These are phyloP conservation scores for Trifolium fragiferum DNA, from an alignment of 306 rosid genomes.

Conservation along the genomic window DNA sequence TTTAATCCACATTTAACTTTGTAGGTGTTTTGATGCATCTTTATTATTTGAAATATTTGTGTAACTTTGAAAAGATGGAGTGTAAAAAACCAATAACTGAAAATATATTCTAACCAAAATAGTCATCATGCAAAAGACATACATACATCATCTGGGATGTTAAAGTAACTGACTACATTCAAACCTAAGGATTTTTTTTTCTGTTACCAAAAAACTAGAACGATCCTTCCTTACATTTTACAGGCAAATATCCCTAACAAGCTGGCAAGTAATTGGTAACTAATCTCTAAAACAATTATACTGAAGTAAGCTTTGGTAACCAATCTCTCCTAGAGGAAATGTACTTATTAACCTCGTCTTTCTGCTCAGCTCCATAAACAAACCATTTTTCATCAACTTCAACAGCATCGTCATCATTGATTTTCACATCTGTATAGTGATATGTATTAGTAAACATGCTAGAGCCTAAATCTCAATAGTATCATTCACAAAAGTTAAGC, in stretches of 20 bases:
- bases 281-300: neutral
- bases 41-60: neutral
- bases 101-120: neutral
- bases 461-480: conserved; percentile 7
- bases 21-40: neutral
- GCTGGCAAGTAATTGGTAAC: neutral
- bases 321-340: conserved; percentile 45
- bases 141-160: neutral
- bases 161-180: neutral
- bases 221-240: neutral
- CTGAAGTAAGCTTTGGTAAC: neutral
- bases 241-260: neutral
- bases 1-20: no score
- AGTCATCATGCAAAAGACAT: neutral
- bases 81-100: no score
- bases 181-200: neutral
- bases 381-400: conserved; percentile 43
- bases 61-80: neutral
- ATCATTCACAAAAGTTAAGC: neutral
- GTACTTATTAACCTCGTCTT: conserved; percentile 38
- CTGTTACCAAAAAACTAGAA: neutral
- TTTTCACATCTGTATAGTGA: conserved; percentile 36
- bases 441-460: conserved; percentile 22
- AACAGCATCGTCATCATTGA: neutral
- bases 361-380: conserved; percentile 45